These are phyloP conservation scores for Fimicolochytrium jonesii DNA, from an alignment of 192 early-diverging fungal species.

Conservation along the genomic window DNA sequence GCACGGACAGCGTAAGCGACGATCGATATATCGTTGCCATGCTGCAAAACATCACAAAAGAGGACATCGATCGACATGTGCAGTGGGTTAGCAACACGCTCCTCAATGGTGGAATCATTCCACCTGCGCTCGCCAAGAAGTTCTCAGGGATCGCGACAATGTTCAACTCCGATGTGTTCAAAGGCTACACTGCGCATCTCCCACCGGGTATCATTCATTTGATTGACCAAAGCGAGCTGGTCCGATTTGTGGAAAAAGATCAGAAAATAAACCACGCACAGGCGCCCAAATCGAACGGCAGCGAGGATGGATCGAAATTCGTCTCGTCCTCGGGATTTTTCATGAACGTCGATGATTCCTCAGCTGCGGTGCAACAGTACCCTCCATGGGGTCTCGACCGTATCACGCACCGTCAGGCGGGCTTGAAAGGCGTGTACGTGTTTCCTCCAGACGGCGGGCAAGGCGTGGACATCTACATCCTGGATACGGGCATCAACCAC, in stretches of 20 bases:
- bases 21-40: constrained; percentile 8
- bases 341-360: constrained; percentile 3
- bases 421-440: constrained; percentile 26
- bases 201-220: constrained; percentile 1
- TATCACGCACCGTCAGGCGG: constrained; percentile 26
- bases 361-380: constrained; percentile 4
- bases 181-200: constrained; percentile 14
- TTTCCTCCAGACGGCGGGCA: constrained; percentile 19
- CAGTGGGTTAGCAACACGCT: not conserved
- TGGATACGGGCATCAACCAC: constrained; percentile 46
- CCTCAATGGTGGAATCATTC: not conserved
- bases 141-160: not conserved
- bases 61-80: not conserved
- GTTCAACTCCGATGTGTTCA: not conserved
- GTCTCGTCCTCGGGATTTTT: not conserved
- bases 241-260: constrained; percentile 16
- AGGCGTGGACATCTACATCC: constrained; percentile 36
- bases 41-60: not conserved
- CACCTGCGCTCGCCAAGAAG: not conserved
- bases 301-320: constrained; percentile 26
- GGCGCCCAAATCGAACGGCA: not conserved
- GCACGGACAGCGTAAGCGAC: no score
- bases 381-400: constrained; percentile 37
- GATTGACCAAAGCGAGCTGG: not conserved
- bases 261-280: not conserved